Conservation (phyloP, 2,329 filamentous ascomycete species). For the Pyricularia sp. region DNA sequence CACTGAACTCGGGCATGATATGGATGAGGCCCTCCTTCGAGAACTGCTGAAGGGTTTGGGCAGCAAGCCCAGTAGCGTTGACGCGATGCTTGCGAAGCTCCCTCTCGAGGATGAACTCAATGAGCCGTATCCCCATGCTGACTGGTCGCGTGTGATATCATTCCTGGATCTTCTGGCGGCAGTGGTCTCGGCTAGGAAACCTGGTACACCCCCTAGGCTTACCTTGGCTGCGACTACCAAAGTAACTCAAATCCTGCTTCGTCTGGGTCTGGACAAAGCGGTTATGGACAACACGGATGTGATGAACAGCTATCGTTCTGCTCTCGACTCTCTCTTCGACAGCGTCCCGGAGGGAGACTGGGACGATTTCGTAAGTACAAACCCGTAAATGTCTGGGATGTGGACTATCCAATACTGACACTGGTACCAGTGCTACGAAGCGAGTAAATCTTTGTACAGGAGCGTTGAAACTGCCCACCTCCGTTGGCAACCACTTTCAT, state of each 20-base stretch:
- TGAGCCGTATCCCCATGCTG: constrained; percentile 16
- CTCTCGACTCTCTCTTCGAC: constrained; percentile 29
- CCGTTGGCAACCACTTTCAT: constrained; percentile 42
- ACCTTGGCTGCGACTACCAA: constrained; percentile 19
- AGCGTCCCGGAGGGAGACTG: constrained; percentile 24
- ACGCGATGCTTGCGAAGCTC: constrained; percentile 11
- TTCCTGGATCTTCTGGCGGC: constrained; percentile 28
- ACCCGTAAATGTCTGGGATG: constrained; percentile 16
- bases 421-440: constrained; percentile 27
- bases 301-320: constrained; percentile 23
- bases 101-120: constrained; percentile 10
- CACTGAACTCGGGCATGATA: background rate
- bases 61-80: constrained; percentile 32
- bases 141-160: constrained; percentile 31
- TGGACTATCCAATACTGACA: background rate
- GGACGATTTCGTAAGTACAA: constrained; percentile 21
- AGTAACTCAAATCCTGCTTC: constrained; percentile 34
- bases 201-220: background rate
- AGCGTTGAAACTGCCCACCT: constrained; percentile 36
- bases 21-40: constrained; percentile 19
- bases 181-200: background rate
- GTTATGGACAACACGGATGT: constrained; percentile 30
- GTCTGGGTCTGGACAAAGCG: constrained; percentile 41
- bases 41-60: constrained; percentile 46
- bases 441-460: constrained; percentile 32